These are phyloP conservation scores for Leccinellum albellum DNA, from an alignment of 768 basidiomycete genomes.

Conservation along the genomic window DNA sequence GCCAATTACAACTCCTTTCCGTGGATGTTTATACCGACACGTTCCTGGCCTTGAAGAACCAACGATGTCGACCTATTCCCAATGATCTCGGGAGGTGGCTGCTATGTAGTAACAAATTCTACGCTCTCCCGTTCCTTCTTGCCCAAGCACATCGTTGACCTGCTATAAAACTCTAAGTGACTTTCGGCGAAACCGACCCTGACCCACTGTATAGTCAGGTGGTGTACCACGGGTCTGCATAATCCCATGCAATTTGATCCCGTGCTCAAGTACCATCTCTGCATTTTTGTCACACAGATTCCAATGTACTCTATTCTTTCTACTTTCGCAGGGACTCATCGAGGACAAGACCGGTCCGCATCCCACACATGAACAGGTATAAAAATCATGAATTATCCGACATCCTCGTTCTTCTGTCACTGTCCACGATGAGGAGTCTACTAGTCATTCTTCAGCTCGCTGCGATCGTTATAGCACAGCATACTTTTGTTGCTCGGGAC, in stretches of 20 bases:
- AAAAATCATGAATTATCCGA: neutral
- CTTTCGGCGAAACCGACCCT: neutral
- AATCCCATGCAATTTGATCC: neutral
- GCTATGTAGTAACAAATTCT: neutral
- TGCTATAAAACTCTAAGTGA: neutral
- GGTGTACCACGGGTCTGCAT: neutral
- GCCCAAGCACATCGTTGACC: neutral
- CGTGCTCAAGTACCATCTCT: neutral
- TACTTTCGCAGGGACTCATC: neutral
- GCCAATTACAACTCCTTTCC: neutral
- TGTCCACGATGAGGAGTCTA: conserved; percentile 9
- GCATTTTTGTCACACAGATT: neutral
- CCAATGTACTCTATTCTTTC: neutral
- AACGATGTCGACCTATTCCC: neutral
- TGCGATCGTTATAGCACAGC: conserved; percentile 7
- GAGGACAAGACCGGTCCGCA: conserved; percentile 1
- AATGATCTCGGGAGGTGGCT: neutral
- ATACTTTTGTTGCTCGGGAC: conserved; percentile 7
- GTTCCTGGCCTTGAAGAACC: neutral
- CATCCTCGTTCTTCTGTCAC: neutral
- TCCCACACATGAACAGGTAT: neutral
- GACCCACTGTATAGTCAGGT: neutral
- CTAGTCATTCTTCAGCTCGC: neutral
- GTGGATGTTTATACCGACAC: neutral
- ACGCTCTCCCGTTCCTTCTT: neutral